Base-by-base conservation (phyloP, 208 protist species). In the Zelonia costaricensis region DNA sequence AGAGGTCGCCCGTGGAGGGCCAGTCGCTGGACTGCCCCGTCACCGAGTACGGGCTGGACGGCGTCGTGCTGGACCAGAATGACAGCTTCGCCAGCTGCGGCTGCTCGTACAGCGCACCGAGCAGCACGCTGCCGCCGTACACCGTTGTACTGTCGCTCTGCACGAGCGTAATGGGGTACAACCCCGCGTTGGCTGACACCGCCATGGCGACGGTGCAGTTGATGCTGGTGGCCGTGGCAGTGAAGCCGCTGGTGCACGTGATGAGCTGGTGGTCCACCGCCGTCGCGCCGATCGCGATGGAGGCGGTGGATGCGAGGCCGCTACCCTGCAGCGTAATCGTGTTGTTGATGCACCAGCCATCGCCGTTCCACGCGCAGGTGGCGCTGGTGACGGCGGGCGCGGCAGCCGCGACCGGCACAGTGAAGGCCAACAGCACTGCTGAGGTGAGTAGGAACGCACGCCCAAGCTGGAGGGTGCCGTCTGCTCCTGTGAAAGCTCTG, bases 1-100 rank as follows among this genome's bases (percentile, higher is more conserved):
- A 76, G 8, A 31, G 20, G 16, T 66, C 65, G 46, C 74, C 74
- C 28, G 62, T 73, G 47, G 58, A 48, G 59, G 57, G 55, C 62
- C 44, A 70, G 47, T 39, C 25, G 36, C 40, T 60, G 25, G 74
- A 80, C 31, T 67, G 45, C 1, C 59, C 62, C 3, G 44, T 61
- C 18, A 80, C 69, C 16, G 42, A 16, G 53, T 45, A 56, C 31
- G 39, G 28, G 45, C 15, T 35, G 38, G 46, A 48, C 3, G 13
- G 0, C 15, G 59, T 46, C 7, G 38, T 62, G 30, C 16, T 49
- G 25, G 48, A 49, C 54, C 56, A 79, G 10, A 18, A 16, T 3
- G 51, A 4, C 13, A 61, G 9, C 3, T 35, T 22, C 6, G 51
- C 4, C 13, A 61, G 9, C 3, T 35, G 10, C 13, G 0, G 23